Evolutionary conservation across 2,329 filamentous ascomycete genomes (phyloP).

Genomic region (Phialemonium atrogriseum): DNA sequence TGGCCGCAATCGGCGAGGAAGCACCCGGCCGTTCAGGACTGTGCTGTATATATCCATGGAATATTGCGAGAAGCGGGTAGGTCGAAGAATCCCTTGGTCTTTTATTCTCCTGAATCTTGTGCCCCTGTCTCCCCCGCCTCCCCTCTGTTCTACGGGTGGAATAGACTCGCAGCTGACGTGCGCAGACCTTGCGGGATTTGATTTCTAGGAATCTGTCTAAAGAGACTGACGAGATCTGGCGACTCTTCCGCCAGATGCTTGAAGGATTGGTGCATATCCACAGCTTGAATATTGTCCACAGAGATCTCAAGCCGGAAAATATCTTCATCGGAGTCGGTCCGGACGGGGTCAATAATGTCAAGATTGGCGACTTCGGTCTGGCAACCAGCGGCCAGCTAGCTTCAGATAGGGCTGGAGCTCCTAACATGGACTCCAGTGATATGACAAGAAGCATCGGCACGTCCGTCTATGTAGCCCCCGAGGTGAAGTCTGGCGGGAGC

Average conservation of each 20-base stretch:
- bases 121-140: too few species aligned
- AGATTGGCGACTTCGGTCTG: slow-evolving; percentile 93
- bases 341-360: slow-evolving; percentile 79
- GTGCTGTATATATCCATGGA: slow-evolving; percentile 98
- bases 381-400: slow-evolving; percentile 80
- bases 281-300: slow-evolving; percentile 82
- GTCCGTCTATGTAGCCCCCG: slow-evolving; percentile 86
- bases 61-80: slow-evolving; percentile 82
- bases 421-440: slow-evolving; percentile 44
- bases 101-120: too few species aligned
- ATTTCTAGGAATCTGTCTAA: slow-evolving; percentile 69
- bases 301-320: slow-evolving; percentile 94
- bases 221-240: slow-evolving; percentile 74
- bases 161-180: slow-evolving; percentile 4
- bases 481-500: slow-evolving; percentile 67
- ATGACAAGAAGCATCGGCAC: slow-evolving; percentile 69
- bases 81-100: slow-evolving; percentile 20
- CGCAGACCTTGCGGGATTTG: slow-evolving; percentile 73
- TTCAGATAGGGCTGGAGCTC: slow-evolving; percentile 41
- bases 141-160: too few species aligned
- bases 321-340: slow-evolving; percentile 68
- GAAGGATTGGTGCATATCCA: slow-evolving; percentile 90
- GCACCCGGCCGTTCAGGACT: slow-evolving; percentile 47
- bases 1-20: slow-evolving; percentile 13
- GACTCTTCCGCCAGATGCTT: slow-evolving; percentile 81